These are phyloP conservation scores for Ramalina peruviana DNA, from an alignment of 495 filamentous ascomycete genomes.

Conservation along the genomic window DNA sequence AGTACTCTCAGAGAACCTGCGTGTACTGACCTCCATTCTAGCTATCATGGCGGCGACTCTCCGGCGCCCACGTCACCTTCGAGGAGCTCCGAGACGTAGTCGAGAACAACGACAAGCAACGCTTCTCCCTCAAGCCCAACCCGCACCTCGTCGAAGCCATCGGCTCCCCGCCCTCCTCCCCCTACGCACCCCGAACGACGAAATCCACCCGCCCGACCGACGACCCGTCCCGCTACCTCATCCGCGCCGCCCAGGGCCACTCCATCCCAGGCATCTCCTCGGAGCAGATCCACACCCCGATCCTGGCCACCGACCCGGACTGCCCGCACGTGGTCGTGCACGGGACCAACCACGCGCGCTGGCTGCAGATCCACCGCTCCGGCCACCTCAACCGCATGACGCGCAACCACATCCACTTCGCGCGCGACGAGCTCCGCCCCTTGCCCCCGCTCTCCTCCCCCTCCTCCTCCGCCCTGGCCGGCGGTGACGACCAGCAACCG, in stretches of 20 bases:
- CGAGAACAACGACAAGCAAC: constrained; percentile 70
- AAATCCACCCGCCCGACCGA: constrained; percentile 4
- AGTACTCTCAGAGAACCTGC: background rate
- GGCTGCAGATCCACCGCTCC: constrained; percentile 51
- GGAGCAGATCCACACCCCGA: constrained; percentile 49
- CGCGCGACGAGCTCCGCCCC: constrained; percentile 44
- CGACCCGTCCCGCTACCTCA: constrained; percentile 57
- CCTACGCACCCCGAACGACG: constrained; percentile 1
- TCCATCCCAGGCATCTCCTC: constrained; percentile 46
- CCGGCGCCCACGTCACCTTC: constrained; percentile 55
- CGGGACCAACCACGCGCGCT: constrained; percentile 70
- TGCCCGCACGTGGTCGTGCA: constrained; percentile 50
- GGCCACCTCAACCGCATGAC: constrained; percentile 72
- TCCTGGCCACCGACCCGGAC: constrained; percentile 30
- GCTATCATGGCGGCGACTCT: constrained; percentile 58
- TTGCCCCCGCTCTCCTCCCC: constrained; percentile 15
- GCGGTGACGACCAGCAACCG: background rate
- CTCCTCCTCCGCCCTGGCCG: too few relatives aligned
- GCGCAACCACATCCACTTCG: constrained; percentile 78
- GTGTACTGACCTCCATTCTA: constrained; percentile 15
- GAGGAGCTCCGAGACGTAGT: constrained; percentile 61
- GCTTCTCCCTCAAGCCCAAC: constrained; percentile 46
- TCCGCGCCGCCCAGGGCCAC: constrained; percentile 93
- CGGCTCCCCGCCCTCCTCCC: background rate
- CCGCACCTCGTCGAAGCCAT: constrained; percentile 56